A percentile compares a stretch with the other conserved stretches of the same genome.
Conservation (phyloP, 2,329 filamentous ascomycete genomes). For the Fusarium veterinarium region DNA sequence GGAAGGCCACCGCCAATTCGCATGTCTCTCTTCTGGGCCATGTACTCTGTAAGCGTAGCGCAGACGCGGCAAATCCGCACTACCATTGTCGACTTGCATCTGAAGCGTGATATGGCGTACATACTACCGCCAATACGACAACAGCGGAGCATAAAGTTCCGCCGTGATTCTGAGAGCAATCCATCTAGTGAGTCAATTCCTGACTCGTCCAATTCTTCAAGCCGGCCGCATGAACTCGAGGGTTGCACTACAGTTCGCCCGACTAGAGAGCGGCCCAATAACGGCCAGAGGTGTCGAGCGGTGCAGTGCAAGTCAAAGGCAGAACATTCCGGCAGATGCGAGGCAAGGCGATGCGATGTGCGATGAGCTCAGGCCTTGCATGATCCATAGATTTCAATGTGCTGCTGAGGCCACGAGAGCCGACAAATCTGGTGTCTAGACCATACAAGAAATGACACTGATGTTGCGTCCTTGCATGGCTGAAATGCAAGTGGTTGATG, state of each 20-base stretch:
- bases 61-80: not conserved
- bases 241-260: conserved; percentile 35
- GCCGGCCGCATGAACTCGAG: conserved; percentile 33
- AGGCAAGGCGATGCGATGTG: conserved; percentile 23
- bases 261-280: conserved; percentile 23
- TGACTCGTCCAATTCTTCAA: conserved; percentile 23
- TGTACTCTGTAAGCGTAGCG: not conserved
- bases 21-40: conserved; percentile 10
- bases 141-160: conserved; percentile 27
- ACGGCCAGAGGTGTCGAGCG: not conserved
- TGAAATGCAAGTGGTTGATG: conserved; percentile 30
- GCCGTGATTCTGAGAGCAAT: conserved; percentile 1
- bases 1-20: conserved; percentile 21
- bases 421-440: conserved; percentile 13
- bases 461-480: conserved; percentile 25
- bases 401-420: conserved; percentile 13
- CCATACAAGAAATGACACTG: conserved; percentile 10
- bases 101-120: conserved; percentile 17
- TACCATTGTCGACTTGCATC: conserved; percentile 1
- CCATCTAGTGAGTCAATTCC: conserved; percentile 4
- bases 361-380: conserved; percentile 32
- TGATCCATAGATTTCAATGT: conserved; percentile 39
- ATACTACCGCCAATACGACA: conserved; percentile 20
- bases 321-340: conserved; percentile 33
- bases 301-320: conserved; percentile 31